Conservation (phyloP, 495 filamentous ascomycete species). For the Neurospora hispaniola region DNA sequence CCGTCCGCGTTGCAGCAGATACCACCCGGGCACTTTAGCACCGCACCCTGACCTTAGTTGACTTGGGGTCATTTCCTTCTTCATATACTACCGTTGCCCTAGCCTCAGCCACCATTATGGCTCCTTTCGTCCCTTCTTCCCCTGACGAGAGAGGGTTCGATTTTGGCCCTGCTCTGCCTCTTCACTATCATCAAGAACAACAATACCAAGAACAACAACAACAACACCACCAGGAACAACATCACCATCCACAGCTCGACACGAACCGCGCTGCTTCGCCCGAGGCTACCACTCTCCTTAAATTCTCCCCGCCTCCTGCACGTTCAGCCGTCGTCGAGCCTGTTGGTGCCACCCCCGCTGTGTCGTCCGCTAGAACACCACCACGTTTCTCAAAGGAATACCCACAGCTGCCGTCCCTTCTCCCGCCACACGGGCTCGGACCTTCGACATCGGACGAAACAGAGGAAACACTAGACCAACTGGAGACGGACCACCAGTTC, state of each 20-base stretch:
- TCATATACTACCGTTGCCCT: background rate
- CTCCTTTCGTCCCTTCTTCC: background rate
- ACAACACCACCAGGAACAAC: background rate
- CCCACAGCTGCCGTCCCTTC: background rate
- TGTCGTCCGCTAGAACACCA: background rate
- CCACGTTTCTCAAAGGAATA: background rate
- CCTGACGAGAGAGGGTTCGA: background rate
- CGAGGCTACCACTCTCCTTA: background rate
- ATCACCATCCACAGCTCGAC: background rate
- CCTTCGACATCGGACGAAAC: background rate
- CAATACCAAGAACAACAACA: background rate
- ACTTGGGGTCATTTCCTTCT: background rate
- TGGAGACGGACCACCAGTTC: constrained; percentile 6
- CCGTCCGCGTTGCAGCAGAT: background rate
- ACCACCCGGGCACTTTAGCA: background rate
- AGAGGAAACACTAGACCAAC: background rate
- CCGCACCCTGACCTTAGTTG: background rate
- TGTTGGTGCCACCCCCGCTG: background rate
- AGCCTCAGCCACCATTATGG: background rate
- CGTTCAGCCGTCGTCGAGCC: background rate
- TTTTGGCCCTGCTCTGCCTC: background rate
- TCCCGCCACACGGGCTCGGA: background rate
- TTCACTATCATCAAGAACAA: background rate
- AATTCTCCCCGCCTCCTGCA: background rate
- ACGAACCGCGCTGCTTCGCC: background rate